Percentiles rank a stretch among this genome's conserved stretches.
Conservation (phyloP, 1,284 basidiomycete genomes). For the Marasmius oreades region DNA sequence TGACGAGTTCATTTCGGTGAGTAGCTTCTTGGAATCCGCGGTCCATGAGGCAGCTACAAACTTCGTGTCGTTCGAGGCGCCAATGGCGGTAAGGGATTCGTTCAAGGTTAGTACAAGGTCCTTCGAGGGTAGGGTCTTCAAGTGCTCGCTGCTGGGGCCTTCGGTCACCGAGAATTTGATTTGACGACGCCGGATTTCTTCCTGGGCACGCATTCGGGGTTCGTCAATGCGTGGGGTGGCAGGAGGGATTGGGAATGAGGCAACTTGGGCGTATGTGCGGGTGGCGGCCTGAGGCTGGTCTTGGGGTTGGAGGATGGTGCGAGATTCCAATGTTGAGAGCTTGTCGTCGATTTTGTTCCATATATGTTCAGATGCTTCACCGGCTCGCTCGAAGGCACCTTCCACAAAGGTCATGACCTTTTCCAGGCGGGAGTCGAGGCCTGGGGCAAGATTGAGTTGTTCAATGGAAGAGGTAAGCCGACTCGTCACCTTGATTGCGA, state of each 20-base stretch:
- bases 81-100: not conserved
- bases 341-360: not conserved
- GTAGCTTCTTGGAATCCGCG: not conserved
- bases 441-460: not conserved
- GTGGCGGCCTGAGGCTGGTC: not conserved
- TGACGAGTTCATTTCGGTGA: not conserved
- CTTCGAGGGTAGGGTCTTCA: not conserved
- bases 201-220: not conserved
- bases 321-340: not conserved
- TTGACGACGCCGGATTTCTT: slow-evolving; percentile 1
- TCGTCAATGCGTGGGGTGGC: not conserved
- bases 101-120: not conserved
- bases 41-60: not conserved
- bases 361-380: not conserved
- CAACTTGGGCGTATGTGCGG: not conserved
- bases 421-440: too few species aligned
- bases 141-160: too few species aligned
- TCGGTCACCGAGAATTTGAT: not conserved
- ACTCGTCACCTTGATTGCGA: not conserved
- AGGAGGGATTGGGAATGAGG: not conserved
- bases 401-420: too few species aligned
- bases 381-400: not conserved
- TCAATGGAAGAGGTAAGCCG: not conserved
- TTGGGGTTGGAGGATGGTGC: not conserved
- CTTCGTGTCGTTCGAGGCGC: not conserved